Evolutionary conservation across 306 rosid genomes (phyloP).

Genomic region (Vigna angularis): DNA sequence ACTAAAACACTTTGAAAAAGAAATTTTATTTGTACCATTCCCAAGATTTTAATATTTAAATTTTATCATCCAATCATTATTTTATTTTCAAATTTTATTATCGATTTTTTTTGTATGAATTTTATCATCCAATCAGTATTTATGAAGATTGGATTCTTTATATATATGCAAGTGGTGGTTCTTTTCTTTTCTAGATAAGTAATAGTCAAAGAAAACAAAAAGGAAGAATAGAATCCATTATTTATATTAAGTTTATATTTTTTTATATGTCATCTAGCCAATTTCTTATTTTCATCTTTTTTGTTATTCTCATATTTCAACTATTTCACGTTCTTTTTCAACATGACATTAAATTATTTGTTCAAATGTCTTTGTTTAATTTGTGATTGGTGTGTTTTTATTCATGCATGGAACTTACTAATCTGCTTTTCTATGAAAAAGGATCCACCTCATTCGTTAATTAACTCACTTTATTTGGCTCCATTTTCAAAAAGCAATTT

Average conservation of each 20-base stretch:
- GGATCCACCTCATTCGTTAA: not conserved
- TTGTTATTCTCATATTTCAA: not conserved
- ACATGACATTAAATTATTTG: not conserved
- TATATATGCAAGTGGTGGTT: no score
- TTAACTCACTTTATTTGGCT: not conserved
- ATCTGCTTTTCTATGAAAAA: not conserved
- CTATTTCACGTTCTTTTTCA: not conserved
- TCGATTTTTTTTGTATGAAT: no score
- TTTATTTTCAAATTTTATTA: no score
- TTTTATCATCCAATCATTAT: no score
- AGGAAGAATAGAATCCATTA: no score
- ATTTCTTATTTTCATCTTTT: not conserved
- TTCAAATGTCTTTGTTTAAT: not conserved
- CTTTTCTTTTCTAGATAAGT: no score
- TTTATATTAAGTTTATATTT: not conserved
- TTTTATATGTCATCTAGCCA: not conserved
- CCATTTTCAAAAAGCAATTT: not conserved
- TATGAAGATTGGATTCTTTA: no score
- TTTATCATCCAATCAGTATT: no score
- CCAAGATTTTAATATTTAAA: not conserved
- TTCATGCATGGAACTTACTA: not conserved
- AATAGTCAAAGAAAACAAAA: no score
- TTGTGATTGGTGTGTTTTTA: not conserved
- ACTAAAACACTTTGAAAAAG: not conserved
- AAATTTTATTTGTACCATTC: not conserved